Base-by-base conservation (phyloP, 345 rosid genomes). In the Populus davidiana region DNA sequence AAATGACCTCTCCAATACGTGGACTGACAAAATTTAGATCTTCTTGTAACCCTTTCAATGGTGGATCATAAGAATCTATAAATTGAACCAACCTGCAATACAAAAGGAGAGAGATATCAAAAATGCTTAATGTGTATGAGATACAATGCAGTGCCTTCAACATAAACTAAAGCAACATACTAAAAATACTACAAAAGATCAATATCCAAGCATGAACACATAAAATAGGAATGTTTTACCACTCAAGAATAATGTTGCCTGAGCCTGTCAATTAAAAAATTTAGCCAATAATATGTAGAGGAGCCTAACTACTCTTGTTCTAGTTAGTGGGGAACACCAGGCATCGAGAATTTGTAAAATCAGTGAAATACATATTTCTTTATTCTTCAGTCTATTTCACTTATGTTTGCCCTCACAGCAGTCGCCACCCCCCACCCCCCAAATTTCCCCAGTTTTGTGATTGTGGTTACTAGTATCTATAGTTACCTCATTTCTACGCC, bases 21-120 rank as follows among this genome's bases (percentile, higher is more conserved):
- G 97, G 98, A 80, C 97, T 96, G 81, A 92, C 99, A 86, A 96
- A 93, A 89, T 96, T 93, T 64, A 96, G 87, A 83, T 96, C 98
- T 83, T 96, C 99, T 77, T 96, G 99, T 80, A 96, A 87, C 72
- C 99, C 99, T 89, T 94, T 96, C 86, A 93, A 79, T 41, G 99
- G 98, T 59, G 96, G 99, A 84, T 96, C 98, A 83, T 92, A 96
- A 62, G 97, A 92, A 78, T 96, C 99, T 71, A 96, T 92, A 86
- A 92, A 96, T 54, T 93, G 97, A 81, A 93, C 94, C 90, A 96
- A 86, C 84, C 99, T 96, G 89, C 67, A 86, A 78, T 70, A 36
- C 66, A 88, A 6, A 66, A 23, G 21, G 35, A 33, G 38, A 61
- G 29, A 33, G 59, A n/a, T 43, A 73, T 63, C 21, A 39, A 41